Base-by-base conservation (phyloP, 208 protist genomes). In the Strigomonas culicis region DNA sequence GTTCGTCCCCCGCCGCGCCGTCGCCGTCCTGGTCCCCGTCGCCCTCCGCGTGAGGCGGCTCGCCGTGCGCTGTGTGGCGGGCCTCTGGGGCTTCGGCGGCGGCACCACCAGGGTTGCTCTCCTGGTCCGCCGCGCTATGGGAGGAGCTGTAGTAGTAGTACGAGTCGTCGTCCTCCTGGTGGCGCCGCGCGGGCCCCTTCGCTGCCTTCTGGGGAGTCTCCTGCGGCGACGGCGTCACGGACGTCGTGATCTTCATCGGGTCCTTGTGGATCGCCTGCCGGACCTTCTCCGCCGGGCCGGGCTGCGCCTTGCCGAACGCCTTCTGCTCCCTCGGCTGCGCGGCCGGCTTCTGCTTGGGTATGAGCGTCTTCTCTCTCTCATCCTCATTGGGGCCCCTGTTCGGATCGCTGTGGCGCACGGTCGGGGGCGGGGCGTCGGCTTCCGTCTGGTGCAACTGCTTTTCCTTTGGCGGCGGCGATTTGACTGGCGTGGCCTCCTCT, bases 1-100 rank as follows among this genome's bases (percentile, higher is more conserved):
- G 43, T 2, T 63, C 69, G 47, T 71, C 66, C 56, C 68, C 65
- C 46, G 52, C 56, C 17, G 53, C 61, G 41, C 44, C 64, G 22
- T 65, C 66, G 10, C 60, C 59, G 22, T n/a, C 28, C 11, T 19
- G 30, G 56, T n/a, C 30, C 0, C 1, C 10, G 50, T 22, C 2
- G 28, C 24, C 22, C 8, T 49, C 17, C 8, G 17, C 43, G 17
- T 21, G 43, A 13, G 8, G 8, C 36, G 13, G 13, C 36, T 41
- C 13, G 36, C 36, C 8, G 8, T 41, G 36, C 36, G 8, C 8
- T 13, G 36, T 6, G 8, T 41, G 36, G 6, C 8, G 36, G 6
- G 6, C 36, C 8, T 6, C 6, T 41, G 6, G 36, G 43, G 8
- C 43, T 3, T 15, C 43, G 4, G 43, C 43, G 17, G 8, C 43